Base-by-base conservation (phyloP, 257 asterid genomes). In the Solanum virginianum region DNA sequence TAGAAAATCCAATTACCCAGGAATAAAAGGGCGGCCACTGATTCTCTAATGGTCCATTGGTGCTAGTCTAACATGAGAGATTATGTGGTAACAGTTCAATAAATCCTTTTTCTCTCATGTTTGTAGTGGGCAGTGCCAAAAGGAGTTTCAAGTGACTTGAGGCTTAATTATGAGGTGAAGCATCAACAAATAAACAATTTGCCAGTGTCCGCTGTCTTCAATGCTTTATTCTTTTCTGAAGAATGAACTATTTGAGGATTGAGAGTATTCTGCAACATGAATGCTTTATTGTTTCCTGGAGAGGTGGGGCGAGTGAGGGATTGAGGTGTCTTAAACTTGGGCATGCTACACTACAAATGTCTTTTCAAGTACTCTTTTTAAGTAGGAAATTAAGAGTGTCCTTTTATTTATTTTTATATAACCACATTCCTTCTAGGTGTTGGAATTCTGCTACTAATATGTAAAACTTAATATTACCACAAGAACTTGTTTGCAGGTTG, bases 401-500 rank as follows among this genome's bases (percentile, higher is more conserved):
- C 14, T 51, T 77, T 26, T 53, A 51, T 77, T 77, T 2, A 26
- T 77, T 51, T 39, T 77, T 51, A 16, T 51, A 24, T 26, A 26
- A 59, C 82, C 47, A 26, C 26, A 26, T 8, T 51, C 47, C 16
- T 75, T 75, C 41, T 49, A 51, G 60, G 47, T 51, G 26, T 3
- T 16, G 43, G 60, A 77, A 77, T 77, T 5, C 16, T 77, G 47
- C 82, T 77, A 16, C 63, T 10, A 77, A 51, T 77, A 13, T 77
- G 59, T 36, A 24, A 9, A 26, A 53, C 47, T 15, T 77, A 53
- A 77, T 75, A 75, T 49, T 8, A 75, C n/a, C 60, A 13, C 49
- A 75, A 75, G 43, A 75, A 75, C 24, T 75, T 26, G 4, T 88
- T 75, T 91, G 89, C 92, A 95, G 99, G 99, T 92, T 84, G 99